These are phyloP conservation scores for Yamadazyma diospyri DNA, from an alignment of 1,139 yeast genomes.

Conservation along the genomic window DNA sequence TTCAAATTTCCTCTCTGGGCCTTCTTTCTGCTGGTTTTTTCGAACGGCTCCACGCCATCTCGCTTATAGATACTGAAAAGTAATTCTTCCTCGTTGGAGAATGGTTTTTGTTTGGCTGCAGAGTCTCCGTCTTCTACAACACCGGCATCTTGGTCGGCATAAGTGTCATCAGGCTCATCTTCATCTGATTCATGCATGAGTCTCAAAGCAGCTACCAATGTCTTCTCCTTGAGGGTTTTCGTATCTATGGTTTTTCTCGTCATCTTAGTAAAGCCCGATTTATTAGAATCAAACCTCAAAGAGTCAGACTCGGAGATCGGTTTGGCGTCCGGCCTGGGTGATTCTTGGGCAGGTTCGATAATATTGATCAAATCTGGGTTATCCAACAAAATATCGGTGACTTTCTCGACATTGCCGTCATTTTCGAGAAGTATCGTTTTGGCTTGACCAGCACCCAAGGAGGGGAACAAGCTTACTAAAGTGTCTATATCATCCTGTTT, in stretches of 20 bases:
- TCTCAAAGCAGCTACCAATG: constrained; percentile 61
- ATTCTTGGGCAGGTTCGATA: constrained; percentile 16
- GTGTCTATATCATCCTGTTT: constrained; percentile 29
- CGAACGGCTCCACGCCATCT: constrained; percentile 48
- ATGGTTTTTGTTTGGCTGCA: constrained; percentile 3
- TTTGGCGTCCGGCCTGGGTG: not conserved
- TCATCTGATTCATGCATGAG: constrained; percentile 71
- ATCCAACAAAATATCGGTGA: constrained; percentile 61
- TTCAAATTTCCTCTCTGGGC: constrained; percentile 51
- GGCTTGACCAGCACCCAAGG: constrained; percentile 43
- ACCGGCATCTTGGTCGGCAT: constrained; percentile 63
- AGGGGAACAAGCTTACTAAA: constrained; percentile 60
- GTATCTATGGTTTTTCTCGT: constrained; percentile 6
- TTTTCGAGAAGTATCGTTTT: constrained; percentile 44
- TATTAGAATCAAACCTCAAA: constrained; percentile 4
- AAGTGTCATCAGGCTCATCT: constrained; percentile 81
- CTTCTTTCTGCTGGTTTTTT: constrained; percentile 48
- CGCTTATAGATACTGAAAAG: constrained; percentile 57
- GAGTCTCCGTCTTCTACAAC: constrained; percentile 12
- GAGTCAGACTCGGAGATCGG: not conserved
- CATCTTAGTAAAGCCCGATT: constrained; percentile 7
- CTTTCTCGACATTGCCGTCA: constrained; percentile 54
- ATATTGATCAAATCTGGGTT: constrained; percentile 42
- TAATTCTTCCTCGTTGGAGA: constrained; percentile 29
- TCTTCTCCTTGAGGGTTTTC: constrained; percentile 44